Evolutionary conservation across 2,329 filamentous ascomycete genomes (phyloP).

Genomic region (Paracamarosporium sp.): DNA sequence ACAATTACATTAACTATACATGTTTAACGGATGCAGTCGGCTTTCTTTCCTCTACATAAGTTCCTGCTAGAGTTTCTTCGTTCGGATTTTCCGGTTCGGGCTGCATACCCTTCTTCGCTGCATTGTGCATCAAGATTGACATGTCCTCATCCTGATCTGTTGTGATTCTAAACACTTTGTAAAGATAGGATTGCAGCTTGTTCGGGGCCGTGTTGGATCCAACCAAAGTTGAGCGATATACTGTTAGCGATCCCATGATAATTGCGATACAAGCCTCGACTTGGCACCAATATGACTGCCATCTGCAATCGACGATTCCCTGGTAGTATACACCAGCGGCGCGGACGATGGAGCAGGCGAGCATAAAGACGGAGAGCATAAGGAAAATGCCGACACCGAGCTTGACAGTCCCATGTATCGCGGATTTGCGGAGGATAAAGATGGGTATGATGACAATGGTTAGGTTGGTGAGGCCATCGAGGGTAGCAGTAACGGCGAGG

Average conservation of each 20-base stretch:
- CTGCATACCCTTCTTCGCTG: neutral
- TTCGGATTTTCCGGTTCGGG: neutral
- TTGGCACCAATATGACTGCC: conserved; percentile 25
- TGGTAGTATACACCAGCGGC: neutral
- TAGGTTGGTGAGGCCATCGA: conserved; percentile 4
- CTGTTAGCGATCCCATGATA: conserved; percentile 26
- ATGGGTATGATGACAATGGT: conserved; percentile 19
- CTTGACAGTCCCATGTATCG: neutral
- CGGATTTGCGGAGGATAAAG: conserved; percentile 12
- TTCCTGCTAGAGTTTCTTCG: neutral
- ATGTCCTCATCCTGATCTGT: neutral
- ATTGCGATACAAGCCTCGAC: conserved; percentile 22
- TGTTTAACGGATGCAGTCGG: neutral
- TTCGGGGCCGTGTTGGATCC: neutral
- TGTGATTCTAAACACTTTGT: neutral
- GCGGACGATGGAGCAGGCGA: conserved; percentile 5
- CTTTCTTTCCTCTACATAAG: neutral
- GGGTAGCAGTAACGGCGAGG: neutral
- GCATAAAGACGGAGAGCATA: conserved; percentile 11
- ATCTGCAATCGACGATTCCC: conserved; percentile 5
- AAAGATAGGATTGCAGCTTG: conserved; percentile 1
- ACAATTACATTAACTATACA: neutral
- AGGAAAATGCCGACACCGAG: conserved; percentile 10
- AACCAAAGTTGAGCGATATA: conserved; percentile 17
- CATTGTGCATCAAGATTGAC: neutral